Percentiles rank a stretch among this genome's conserved stretches.
Evolutionary conservation across 2,329 filamentous ascomycete genomes (phyloP).

Genomic region (Colletotrichum truncatum): DNA sequence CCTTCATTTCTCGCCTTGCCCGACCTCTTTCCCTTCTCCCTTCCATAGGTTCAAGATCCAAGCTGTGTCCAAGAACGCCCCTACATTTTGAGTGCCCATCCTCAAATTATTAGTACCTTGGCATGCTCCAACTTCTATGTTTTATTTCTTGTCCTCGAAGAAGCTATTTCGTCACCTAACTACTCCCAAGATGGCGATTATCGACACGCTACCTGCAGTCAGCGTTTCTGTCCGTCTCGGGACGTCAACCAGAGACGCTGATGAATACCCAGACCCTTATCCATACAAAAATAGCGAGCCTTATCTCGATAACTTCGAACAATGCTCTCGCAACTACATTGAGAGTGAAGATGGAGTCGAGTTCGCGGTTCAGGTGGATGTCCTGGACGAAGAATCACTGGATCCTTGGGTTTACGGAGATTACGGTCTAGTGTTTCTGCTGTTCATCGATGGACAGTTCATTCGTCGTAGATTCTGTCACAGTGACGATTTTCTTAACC

Average conservation of each 20-base stretch:
- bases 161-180: too few relatives aligned
- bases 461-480: constrained; percentile 25
- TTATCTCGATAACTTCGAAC: constrained; percentile 14
- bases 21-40: not conserved
- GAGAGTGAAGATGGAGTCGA: constrained; percentile 38
- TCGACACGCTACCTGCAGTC: constrained; percentile 12
- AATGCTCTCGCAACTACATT: constrained; percentile 37
- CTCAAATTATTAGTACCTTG: too few relatives aligned
- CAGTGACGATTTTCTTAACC: not conserved
- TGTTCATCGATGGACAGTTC: constrained; percentile 36
- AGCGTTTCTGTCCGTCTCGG: constrained; percentile 3
- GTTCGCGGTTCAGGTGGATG: constrained; percentile 34
- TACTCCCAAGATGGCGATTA: constrained; percentile 10
- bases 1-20: not conserved
- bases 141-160: too few relatives aligned
- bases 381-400: constrained; percentile 28
- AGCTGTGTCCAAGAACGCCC: too few relatives aligned
- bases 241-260: not conserved
- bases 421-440: constrained; percentile 28
- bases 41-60: too few relatives aligned
- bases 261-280: constrained; percentile 14
- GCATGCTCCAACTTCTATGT: too few relatives aligned
- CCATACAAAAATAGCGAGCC: not conserved
- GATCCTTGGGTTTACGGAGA: constrained; percentile 37
- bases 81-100: too few relatives aligned